phyloP scores from a whole-genome alignment of 2,329 filamentous ascomycete species.

The Cladosporium sp. region DNA sequence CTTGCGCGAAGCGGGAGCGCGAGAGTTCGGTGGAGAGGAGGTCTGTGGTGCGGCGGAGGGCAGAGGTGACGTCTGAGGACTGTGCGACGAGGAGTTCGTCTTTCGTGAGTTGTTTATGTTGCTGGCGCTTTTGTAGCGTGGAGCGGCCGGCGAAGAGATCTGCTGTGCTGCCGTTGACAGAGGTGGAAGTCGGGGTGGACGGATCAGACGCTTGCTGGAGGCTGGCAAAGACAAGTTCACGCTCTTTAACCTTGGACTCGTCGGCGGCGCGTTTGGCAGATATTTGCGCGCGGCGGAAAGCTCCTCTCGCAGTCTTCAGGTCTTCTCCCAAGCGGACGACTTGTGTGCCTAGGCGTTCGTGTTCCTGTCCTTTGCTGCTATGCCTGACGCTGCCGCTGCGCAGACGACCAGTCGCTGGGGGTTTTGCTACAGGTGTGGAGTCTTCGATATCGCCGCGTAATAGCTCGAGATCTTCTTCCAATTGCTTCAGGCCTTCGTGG shows the following conservation, averaged over 20 bases:
- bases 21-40: slow-evolving; percentile 83
- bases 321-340: slow-evolving; percentile 69
- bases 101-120: slow-evolving; percentile 59
- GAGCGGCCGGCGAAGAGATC: slow-evolving; percentile 40
- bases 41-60: slow-evolving; percentile 80
- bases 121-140: slow-evolving; percentile 22
- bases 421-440: slow-evolving; percentile 49
- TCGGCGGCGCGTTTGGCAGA: slow-evolving; percentile 74
- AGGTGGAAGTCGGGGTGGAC: slow-evolving; percentile 19
- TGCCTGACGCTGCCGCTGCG: slow-evolving; percentile 55
- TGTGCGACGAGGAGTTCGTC: slow-evolving; percentile 74
- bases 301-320: slow-evolving; percentile 63
- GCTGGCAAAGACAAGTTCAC: slow-evolving; percentile 70
- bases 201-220: slow-evolving; percentile 50
- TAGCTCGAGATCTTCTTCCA: slow-evolving; percentile 81
- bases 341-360: slow-evolving; percentile 62
- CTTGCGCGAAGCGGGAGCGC: slow-evolving; percentile 83
- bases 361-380: slow-evolving; percentile 57
- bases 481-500: slow-evolving; percentile 70
- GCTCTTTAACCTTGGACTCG: slow-evolving; percentile 71
- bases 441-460: slow-evolving; percentile 76
- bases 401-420: slow-evolving; percentile 37
- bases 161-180: slow-evolving; percentile 32
- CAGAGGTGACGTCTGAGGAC: slow-evolving; percentile 78
- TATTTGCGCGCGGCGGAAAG: slow-evolving; percentile 81